Conservation (phyloP, 768 basidiomycete genomes). For the Paxillus ammoniavirescens region DNA sequence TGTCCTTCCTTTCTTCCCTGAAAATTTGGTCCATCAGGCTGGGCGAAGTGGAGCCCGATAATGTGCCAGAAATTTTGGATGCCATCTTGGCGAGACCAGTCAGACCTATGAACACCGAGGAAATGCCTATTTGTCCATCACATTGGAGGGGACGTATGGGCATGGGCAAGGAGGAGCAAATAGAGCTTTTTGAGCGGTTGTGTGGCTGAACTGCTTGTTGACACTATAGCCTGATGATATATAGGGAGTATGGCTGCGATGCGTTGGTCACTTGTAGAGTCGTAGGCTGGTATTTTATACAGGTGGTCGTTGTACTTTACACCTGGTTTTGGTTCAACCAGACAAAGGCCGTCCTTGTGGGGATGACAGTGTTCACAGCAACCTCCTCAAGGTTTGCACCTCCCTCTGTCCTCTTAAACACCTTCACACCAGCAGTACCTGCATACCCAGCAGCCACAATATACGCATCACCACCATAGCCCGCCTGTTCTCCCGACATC, state of each 20-base stretch:
- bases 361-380: slow-evolving; percentile 51
- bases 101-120: slow-evolving; percentile 25
- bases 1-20: neutral
- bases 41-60: slow-evolving; percentile 53
- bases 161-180: slow-evolving; percentile 55
- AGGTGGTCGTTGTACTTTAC: neutral
- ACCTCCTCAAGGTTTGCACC: slow-evolving; percentile 53
- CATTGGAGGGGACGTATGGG: slow-evolving; percentile 80
- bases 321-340: slow-evolving; percentile 26
- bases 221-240: neutral
- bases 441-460: slow-evolving; percentile 54
- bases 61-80: slow-evolving; percentile 56
- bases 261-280: neutral
- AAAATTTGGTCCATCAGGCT: slow-evolving; percentile 43
- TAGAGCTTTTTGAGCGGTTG: slow-evolving; percentile 31
- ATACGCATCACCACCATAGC: slow-evolving; percentile 47
- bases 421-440: slow-evolving; percentile 53
- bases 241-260: neutral
- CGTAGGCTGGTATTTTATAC: neutral
- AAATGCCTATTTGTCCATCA: slow-evolving; percentile 39
- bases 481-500: slow-evolving; percentile 47
- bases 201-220: neutral
- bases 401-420: slow-evolving; percentile 54
- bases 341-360: slow-evolving; percentile 51
- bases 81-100: slow-evolving; percentile 35